Percentiles rank a stretch among this genome's conserved stretches.
These are phyloP conservation scores for Camellia lanceoleosa DNA, from an alignment of 148 eudicot genomes.

Conservation along the genomic window DNA sequence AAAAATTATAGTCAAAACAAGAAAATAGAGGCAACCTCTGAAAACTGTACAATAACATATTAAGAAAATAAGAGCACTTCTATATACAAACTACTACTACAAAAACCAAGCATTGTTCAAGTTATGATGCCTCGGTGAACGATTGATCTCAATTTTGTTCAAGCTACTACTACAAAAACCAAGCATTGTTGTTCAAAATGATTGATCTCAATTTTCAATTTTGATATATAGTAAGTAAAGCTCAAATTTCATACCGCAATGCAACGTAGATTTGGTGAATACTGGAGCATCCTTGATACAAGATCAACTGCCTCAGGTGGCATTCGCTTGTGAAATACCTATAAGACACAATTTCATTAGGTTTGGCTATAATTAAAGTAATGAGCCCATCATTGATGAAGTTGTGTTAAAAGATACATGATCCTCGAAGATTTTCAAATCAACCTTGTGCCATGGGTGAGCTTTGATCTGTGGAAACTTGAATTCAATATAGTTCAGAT, in stretches of 20 bases:
- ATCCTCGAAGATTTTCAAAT: background rate
- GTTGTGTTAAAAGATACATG: background rate
- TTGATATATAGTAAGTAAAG: background rate
- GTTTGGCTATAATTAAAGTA: slow-evolving; percentile 5
- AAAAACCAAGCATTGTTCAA: too few species aligned
- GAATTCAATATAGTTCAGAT: slow-evolving; percentile 76
- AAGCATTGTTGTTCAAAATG: background rate
- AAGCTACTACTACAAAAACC: background rate
- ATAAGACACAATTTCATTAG: slow-evolving; percentile 14
- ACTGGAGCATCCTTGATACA: slow-evolving; percentile 82
- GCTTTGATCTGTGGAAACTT: slow-evolving; percentile 98
- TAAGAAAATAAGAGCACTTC: too few species aligned
- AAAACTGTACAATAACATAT: too few species aligned
- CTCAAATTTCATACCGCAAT: slow-evolving; percentile 57
- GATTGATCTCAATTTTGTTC: too few species aligned
- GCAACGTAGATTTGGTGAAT: slow-evolving; percentile 76
- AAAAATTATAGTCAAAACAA: too few species aligned
- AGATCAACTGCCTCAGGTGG: slow-evolving; percentile 90
- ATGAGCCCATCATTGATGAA: background rate
- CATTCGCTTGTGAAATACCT: slow-evolving; percentile 82
- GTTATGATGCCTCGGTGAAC: too few species aligned
- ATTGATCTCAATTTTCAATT: background rate
- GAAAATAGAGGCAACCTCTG: too few species aligned
- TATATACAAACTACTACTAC: too few species aligned
- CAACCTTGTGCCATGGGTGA: slow-evolving; percentile 99